Conservation (phyloP, 352 stramenopile genomes). For the Pythium brachiatum region DNA sequence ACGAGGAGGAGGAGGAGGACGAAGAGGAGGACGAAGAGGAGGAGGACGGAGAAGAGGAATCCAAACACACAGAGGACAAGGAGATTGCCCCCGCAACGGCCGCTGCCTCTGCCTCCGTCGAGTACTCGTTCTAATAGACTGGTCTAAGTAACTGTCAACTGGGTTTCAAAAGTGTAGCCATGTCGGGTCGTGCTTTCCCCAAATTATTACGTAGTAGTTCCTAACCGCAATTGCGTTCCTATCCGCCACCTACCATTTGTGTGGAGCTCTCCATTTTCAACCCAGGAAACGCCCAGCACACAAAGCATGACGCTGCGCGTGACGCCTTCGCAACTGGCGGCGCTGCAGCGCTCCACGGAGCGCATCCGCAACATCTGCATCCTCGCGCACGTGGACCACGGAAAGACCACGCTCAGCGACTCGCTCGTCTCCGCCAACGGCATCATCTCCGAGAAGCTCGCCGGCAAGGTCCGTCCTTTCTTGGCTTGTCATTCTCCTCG, state of each 20-base stretch:
- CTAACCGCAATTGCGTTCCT: constrained; percentile 1
- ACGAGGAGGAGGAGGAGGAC: constrained; percentile 28
- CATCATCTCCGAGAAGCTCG: constrained; percentile 96
- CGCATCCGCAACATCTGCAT: constrained; percentile 95
- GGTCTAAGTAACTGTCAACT: too few species aligned
- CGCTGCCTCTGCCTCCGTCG: too few species aligned
- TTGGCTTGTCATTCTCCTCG: neutral
- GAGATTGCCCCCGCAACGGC: too few species aligned
- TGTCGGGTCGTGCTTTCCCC: too few species aligned
- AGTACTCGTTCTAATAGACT: constrained; percentile 28
- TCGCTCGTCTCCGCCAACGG: constrained; percentile 95
- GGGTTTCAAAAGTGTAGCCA: neutral
- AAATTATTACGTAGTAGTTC: neutral
- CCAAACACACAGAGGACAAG: constrained; percentile 25
- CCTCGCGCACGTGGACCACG: constrained; percentile 94
- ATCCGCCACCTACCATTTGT: neutral
- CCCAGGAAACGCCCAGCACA: neutral
- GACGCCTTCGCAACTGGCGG: constrained; percentile 49
- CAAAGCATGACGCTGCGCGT: constrained; percentile 30
- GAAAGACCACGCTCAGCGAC: constrained; percentile 92
- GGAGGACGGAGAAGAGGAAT: constrained; percentile 36
- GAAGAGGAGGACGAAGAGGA: constrained; percentile 41
- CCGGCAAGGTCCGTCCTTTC: constrained; percentile 61
- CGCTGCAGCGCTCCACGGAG: constrained; percentile 66
- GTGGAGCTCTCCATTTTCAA: constrained; percentile 3